Evolutionary conservation across 2,329 filamentous ascomycete species (phyloP).

Genomic region (Penicillium polonicum): DNA sequence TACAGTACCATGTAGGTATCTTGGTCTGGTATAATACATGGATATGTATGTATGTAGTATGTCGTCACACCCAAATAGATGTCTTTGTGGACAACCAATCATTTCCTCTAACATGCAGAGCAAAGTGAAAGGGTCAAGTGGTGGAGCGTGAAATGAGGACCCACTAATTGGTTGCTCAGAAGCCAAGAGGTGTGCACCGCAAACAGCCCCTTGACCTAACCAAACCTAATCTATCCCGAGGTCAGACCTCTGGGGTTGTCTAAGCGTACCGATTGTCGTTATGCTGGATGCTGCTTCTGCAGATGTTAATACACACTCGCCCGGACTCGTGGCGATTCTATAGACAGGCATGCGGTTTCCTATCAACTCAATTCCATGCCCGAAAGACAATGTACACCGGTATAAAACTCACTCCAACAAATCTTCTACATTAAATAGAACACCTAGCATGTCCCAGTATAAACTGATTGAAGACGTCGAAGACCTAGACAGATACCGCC

Average conservation of each 20-base stretch:
- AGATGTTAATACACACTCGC: too few species aligned
- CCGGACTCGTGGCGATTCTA: neutral
- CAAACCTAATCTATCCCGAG: neutral
- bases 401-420: neutral
- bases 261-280: neutral
- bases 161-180: neutral
- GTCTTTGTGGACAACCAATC: neutral
- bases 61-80: neutral
- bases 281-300: neutral
- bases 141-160: neutral
- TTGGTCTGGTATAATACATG: neutral
- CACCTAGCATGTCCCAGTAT: constrained; percentile 3
- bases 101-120: neutral
- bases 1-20: neutral
- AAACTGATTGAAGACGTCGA: constrained; percentile 8
- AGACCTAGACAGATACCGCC: constrained; percentile 12
- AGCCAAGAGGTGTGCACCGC: neutral
- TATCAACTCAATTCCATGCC: neutral
- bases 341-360: neutral
- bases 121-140: neutral
- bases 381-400: neutral
- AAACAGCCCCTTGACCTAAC: neutral
- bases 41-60: neutral
- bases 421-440: neutral
- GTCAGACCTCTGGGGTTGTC: neutral